These are phyloP conservation scores for Daldinia decipiens DNA, from an alignment of 495 filamentous ascomycete species.

Conservation along the genomic window DNA sequence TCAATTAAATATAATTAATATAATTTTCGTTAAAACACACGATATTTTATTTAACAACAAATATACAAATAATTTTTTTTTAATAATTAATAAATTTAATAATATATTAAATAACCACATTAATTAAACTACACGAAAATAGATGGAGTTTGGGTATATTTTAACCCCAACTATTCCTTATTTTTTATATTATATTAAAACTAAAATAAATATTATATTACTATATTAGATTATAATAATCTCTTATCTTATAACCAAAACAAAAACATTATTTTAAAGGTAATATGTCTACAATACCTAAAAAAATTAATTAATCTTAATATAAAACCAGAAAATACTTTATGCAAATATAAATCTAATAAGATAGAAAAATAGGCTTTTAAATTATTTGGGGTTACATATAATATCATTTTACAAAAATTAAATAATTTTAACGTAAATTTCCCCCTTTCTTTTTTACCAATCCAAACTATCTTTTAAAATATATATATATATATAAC, in stretches of 20 bases:
- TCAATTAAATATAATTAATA: constrained; percentile 50
- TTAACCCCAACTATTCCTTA: constrained; percentile 62
- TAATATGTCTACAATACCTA: constrained; percentile 35
- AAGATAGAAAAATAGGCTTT: constrained; percentile 21
- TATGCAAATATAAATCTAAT: constrained; percentile 20
- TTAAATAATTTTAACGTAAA: constrained; percentile 65
- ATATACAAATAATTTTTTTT: constrained; percentile 57
- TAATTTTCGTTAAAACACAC: constrained; percentile 71
- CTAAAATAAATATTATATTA: constrained; percentile 63
- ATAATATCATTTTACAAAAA: constrained; percentile 66
- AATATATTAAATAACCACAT: constrained; percentile 68
- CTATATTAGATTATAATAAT: constrained; percentile 58
- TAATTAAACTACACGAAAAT: constrained; percentile 63
- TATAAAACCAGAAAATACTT: constrained; percentile 9
- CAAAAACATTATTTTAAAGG: constrained; percentile 49
- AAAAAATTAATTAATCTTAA: constrained; percentile 29
- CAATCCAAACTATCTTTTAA: not conserved
- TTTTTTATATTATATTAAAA: constrained; percentile 64
- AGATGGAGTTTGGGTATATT: constrained; percentile 69
- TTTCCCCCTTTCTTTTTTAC: not conserved
- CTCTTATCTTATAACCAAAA: constrained; percentile 53
- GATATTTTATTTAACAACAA: constrained; percentile 72
- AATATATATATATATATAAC: not conserved
- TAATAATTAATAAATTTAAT: constrained; percentile 61
- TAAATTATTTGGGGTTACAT: constrained; percentile 46